Base-by-base conservation (phyloP, 2,329 filamentous ascomycete genomes). In the Trichoderma atroviride region DNA sequence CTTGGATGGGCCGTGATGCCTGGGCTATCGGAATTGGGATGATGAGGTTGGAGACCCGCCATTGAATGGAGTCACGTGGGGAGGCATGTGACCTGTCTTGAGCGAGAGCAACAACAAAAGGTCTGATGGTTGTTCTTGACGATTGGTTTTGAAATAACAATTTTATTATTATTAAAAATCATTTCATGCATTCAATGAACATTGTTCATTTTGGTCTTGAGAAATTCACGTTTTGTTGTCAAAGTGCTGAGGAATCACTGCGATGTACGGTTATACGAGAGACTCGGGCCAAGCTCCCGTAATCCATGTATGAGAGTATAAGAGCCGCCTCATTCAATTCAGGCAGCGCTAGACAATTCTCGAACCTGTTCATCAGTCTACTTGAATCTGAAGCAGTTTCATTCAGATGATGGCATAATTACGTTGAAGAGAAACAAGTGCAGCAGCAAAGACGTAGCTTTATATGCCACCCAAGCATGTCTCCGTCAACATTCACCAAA, bases 1-100 rank as follows among this genome's bases (percentile, higher is more conserved):
- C 27, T 60, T 71, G 69, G 69, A 69, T 70, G 69, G 71, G 71
- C 55, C 40, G 71, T 70, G 61, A 52, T 33, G 52, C 16, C 6
- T 61, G 73, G 69, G 71, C 70, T 69, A 74, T 71, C 66, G 70
- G 73, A 69, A 70, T 68, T 73, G 73, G 72, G 53, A 68, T 57
- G 71, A 74, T 76, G 76, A 72, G 70, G 74, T 73, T 75, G 66
- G 57, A 60, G 62, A 56, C 35, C 43, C 37, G 31, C 65, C 65
- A 40, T 66, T 68, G 55, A 63, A 37, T 33, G 13, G 60, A 6
- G 22, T 69, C 67, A 69, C 67, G 67, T 64, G 67, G 14, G 0
- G 2, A 3, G 1, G 33, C 65, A 68, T 61, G 65, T 61, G 57
- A 61, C 57, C 13, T 56, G 16, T 0, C 3, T 29, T 50, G 11